Evolutionary conservation across 2,329 filamentous ascomycete species (phyloP).

Genomic region (Akanthomyces dipterigenus): DNA sequence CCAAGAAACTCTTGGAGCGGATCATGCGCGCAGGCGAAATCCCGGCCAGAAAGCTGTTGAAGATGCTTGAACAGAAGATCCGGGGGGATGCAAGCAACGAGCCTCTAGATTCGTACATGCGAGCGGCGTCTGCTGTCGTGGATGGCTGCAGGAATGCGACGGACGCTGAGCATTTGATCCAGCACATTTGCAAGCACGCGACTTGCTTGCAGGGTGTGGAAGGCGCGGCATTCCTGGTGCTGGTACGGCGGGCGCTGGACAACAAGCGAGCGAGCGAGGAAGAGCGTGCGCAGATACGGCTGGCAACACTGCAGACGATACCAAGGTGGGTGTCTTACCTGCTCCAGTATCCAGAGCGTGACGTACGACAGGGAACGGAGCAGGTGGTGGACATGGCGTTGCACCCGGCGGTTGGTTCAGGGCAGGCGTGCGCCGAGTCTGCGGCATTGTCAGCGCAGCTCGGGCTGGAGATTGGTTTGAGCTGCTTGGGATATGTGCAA

Average conservation of each 20-base stretch:
- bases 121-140: constrained; percentile 50
- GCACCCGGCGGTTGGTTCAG: constrained; percentile 28
- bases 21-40: constrained; percentile 46
- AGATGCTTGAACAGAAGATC: constrained; percentile 48
- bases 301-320: constrained; percentile 20
- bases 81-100: constrained; percentile 35
- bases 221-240: constrained; percentile 41
- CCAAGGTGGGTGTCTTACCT: constrained; percentile 46
- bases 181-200: constrained; percentile 38
- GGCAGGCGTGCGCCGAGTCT: constrained; percentile 15
- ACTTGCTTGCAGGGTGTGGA: constrained; percentile 39
- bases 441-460: constrained; percentile 17
- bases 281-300: constrained; percentile 17
- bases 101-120: constrained; percentile 49
- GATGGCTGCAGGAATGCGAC: constrained; percentile 29
- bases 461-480: constrained; percentile 34
- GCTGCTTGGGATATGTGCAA: constrained; percentile 40
- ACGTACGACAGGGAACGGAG: constrained; percentile 36
- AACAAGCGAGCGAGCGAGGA: constrained; percentile 23
- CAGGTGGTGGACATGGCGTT: constrained; percentile 37
- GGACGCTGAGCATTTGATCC: constrained; percentile 32
- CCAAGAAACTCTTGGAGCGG: constrained; percentile 49
- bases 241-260: constrained; percentile 27
- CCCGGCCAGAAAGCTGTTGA: constrained; percentile 46
- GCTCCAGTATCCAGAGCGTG: constrained; percentile 39